Evolutionary conservation across 148 eudicot genomes (phyloP), one percentile per base, ranked within the genome.

Genomic region (Polygonum aviculare): DNA sequence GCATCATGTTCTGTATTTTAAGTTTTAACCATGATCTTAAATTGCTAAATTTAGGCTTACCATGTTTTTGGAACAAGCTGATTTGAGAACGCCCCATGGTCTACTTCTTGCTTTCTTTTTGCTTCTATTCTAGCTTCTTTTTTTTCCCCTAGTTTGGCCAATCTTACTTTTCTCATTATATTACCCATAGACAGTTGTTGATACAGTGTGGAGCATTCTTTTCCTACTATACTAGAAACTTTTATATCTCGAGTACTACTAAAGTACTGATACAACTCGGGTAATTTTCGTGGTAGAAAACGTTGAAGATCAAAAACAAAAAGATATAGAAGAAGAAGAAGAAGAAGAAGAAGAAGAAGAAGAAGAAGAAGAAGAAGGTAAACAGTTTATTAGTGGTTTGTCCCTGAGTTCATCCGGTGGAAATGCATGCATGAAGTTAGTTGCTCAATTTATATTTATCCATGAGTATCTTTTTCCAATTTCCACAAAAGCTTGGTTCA

Each of bases 21-120:
- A 26, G 31, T 26, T 26, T 26, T 39, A 60, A 62, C 47, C 50
- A 49, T 33, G 31, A 15, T 72, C 31, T 38, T 75, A 52, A 3
- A 65, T 69, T 79, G 47, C 49, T 47, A 69, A 15, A 12, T 74
- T 39, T 89, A 96, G 99, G 99, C 99, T 71, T 93, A 85, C 75
- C 80, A 81, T 76, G 78, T 79, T 78, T 89, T 89, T 75, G 94
- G 96, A 84, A 85, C 87, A 47, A 85, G 86, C 75, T 82, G 85
- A 63, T 41, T 84, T 45, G 85, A 88, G 74, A 96, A 93, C 82
- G 97, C 97, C 94, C 31, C 82, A 96, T 57, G 98, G 99, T 92
- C 36, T 78, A 26, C 69, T 77, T 76, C 71, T 78, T 41, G 51
- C 47, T 54, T 71, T 75, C 72, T 54, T 26, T 26, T 26, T 26